These are phyloP conservation scores for Laburnicola sp. DNA, from an alignment of 2,329 filamentous ascomycete genomes.

Conservation along the genomic window DNA sequence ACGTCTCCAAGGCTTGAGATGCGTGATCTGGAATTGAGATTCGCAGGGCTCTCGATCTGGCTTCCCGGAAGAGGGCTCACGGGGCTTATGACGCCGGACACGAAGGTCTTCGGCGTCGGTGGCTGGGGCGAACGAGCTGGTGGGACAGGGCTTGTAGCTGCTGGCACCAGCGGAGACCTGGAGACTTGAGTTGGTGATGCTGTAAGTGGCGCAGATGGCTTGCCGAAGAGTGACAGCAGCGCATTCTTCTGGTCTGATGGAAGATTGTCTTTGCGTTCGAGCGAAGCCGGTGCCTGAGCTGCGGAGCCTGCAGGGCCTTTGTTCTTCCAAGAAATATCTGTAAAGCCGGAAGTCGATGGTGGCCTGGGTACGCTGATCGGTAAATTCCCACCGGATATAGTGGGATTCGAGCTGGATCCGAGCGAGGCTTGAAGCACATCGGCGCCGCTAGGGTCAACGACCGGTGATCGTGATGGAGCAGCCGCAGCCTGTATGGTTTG, in stretches of 20 bases:
- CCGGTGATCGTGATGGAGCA: constrained; percentile 2
- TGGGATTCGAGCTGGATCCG: background rate
- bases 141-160: constrained; percentile 20
- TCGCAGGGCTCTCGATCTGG: constrained; percentile 31
- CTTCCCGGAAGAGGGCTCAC: constrained; percentile 42
- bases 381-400: too few relatives aligned
- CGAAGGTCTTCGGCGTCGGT: constrained; percentile 33
- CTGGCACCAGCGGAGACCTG: constrained; percentile 17
- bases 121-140: constrained; percentile 26
- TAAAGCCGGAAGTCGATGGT: too few relatives aligned
- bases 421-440: background rate
- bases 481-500: constrained; percentile 11
- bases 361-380: too few relatives aligned
- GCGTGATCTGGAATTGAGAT: constrained; percentile 32
- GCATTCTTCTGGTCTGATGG: constrained; percentile 39
- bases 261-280: constrained; percentile 34
- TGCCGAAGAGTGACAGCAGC: constrained; percentile 44
- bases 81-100: constrained; percentile 45
- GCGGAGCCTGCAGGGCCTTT: constrained; percentile 14
- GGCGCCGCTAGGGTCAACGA: too few relatives aligned
- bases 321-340: too few relatives aligned
- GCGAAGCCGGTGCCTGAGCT: constrained; percentile 13
- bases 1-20: constrained; percentile 42
- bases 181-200: constrained; percentile 15
- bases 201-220: constrained; percentile 22